These are phyloP conservation scores for Spergularia marina DNA, from an alignment of 148 eudicot genomes.

Conservation along the genomic window DNA sequence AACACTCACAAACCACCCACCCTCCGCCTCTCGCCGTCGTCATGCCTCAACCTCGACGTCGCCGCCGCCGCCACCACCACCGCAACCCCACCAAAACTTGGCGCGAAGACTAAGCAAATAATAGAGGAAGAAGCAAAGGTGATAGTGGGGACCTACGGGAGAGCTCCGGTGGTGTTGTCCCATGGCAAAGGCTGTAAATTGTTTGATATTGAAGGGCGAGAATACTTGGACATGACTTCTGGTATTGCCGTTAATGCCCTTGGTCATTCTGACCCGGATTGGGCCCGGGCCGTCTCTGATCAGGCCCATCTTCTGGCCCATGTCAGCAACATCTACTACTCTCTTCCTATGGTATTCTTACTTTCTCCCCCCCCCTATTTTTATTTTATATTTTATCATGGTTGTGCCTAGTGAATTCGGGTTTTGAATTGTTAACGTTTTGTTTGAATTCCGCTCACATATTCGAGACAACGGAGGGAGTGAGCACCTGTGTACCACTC, in stretches of 20 bases:
- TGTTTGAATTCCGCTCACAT: too few species aligned
- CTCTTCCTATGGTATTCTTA: slow-evolving; percentile 60
- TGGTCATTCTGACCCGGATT: slow-evolving; percentile 80
- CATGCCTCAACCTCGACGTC: slow-evolving; percentile 37
- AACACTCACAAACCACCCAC: neutral
- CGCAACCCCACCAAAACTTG: slow-evolving; percentile 14
- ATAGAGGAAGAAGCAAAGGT: slow-evolving; percentile 62
- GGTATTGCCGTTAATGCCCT: slow-evolving; percentile 94
- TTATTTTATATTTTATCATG: neutral
- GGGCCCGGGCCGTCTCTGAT: slow-evolving; percentile 53
- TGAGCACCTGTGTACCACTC: too few species aligned
- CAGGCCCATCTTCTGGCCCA: slow-evolving; percentile 39
- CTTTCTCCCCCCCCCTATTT: neutral
- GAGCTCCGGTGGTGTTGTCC: slow-evolving; percentile 58
- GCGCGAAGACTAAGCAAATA: slow-evolving; percentile 32
- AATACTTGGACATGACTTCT: slow-evolving; percentile 78
- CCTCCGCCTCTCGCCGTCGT: neutral
- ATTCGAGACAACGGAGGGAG: too few species aligned
- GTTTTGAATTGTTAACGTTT: too few species aligned
- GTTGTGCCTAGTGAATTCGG: too few species aligned
- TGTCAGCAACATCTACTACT: slow-evolving; percentile 71
- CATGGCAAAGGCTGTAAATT: slow-evolving; percentile 85
- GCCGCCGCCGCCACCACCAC: neutral
- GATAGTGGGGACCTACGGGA: slow-evolving; percentile 69
- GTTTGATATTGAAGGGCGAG: slow-evolving; percentile 70